These are phyloP conservation scores for Cutaneotrichosporon curvatum DNA, from an alignment of 1,284 basidiomycete species.

Conservation along the genomic window DNA sequence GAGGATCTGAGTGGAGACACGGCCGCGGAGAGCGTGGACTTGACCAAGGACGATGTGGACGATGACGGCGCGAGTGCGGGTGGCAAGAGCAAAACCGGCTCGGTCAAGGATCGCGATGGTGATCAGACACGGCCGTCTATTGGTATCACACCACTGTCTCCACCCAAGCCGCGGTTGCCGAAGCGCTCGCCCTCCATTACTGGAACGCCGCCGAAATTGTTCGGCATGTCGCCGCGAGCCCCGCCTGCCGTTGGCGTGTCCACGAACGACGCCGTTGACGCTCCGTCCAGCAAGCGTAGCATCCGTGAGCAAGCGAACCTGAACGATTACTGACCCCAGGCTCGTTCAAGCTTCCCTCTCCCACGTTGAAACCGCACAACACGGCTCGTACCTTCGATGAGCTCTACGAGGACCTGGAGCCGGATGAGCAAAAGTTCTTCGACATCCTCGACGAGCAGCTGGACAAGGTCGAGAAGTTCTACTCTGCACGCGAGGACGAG, in stretches of 20 bases:
- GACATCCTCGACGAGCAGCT: conserved; percentile 65
- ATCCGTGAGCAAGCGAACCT: conserved; percentile 6
- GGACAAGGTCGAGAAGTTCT: conserved; percentile 78
- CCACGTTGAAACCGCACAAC: conserved; percentile 19
- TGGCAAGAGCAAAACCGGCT: no score
- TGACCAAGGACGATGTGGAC: background rate
- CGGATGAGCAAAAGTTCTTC: conserved; percentile 65
- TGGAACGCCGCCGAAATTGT: background rate
- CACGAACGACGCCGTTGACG: conserved; percentile 1
- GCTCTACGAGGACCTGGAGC: conserved; percentile 38
- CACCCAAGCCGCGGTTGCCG: no score
- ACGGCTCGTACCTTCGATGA: conserved; percentile 30
- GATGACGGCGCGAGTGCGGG: background rate
- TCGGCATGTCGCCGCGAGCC: conserved; percentile 6
- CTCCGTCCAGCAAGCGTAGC: conserved; percentile 7
- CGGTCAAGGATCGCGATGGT: no score
- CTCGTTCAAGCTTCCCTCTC: conserved; percentile 31
- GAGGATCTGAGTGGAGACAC: background rate
- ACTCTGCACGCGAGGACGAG: conserved; percentile 63
- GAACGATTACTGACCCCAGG: conserved; percentile 16
- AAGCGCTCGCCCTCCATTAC: no score
- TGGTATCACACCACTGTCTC: no score
- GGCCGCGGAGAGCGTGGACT: background rate
- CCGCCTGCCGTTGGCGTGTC: conserved; percentile 10
- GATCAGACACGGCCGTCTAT: no score